Percentiles rank a stretch among this genome's conserved stretches.
Conservation (phyloP, 257 asterid species). For the Solanum bulbocastanum region DNA sequence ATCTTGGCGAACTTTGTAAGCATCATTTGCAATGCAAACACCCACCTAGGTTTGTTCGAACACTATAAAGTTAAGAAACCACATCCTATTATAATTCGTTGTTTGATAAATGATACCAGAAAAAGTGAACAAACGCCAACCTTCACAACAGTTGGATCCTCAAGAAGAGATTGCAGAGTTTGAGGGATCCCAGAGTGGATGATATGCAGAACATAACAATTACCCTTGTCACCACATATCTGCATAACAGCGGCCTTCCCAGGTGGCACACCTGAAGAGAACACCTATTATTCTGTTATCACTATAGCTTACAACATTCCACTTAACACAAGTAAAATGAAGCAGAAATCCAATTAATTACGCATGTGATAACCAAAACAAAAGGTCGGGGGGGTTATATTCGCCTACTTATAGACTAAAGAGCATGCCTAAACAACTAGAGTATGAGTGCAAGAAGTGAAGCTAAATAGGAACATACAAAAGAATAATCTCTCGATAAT, state of each 20-base stretch:
- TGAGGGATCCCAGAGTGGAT: conserved; percentile 69
- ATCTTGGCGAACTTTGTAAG: conserved; percentile 44
- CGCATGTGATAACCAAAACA: background rate
- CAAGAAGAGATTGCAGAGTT: conserved; percentile 55
- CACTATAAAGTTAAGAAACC: background rate
- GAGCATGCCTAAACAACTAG: background rate
- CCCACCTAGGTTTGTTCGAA: conserved; percentile 60
- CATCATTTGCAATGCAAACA: conserved; percentile 57
- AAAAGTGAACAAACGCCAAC: conserved; percentile 14
- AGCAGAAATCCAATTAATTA: background rate
- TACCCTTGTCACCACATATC: conserved; percentile 55
- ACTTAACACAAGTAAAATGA: background rate
- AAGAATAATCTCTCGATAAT: background rate
- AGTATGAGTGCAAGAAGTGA: background rate
- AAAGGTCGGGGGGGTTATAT: background rate
- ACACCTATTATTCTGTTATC: background rate
- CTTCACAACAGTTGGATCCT: conserved; percentile 56
- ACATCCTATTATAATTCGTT: background rate
- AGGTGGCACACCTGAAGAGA: conserved; percentile 57
- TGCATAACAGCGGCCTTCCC: conserved; percentile 92
- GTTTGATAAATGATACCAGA: background rate
- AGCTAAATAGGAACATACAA: background rate
- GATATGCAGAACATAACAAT: conserved; percentile 74
- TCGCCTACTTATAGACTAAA: background rate
- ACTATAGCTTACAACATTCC: background rate